Evolutionary conservation across 2,329 filamentous ascomycete genomes (phyloP).

Genomic region (Cadophora sp.): DNA sequence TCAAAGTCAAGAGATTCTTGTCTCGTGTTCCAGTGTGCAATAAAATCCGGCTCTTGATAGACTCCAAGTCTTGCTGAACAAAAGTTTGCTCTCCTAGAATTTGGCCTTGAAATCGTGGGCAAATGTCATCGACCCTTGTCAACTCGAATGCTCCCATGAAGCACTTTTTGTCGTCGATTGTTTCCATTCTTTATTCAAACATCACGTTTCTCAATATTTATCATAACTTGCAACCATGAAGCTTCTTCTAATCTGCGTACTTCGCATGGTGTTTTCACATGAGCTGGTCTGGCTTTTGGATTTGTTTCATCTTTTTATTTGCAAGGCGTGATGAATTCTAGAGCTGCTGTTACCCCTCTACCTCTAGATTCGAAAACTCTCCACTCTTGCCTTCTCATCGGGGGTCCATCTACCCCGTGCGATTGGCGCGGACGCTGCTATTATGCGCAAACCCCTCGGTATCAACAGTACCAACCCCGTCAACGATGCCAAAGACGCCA

Average conservation of each 20-base stretch:
- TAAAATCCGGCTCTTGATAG: not conserved
- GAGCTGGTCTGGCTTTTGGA: too few relatives aligned
- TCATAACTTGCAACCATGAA: too few relatives aligned
- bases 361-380: not conserved
- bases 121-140: not conserved
- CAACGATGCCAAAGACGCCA: too few relatives aligned
- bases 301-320: too few relatives aligned
- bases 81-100: not conserved
- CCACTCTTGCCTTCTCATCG: not conserved
- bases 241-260: too few relatives aligned
- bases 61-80: not conserved
- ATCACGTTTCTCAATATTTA: too few relatives aligned
- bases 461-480: too few relatives aligned
- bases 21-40: not conserved
- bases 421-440: too few relatives aligned
- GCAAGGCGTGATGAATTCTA: too few relatives aligned
- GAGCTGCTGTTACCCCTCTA: too few relatives aligned
- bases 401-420: not conserved
- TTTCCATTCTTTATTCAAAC: not conserved
- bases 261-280: too few relatives aligned
- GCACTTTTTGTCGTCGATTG: not conserved
- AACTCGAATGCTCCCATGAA: not conserved
- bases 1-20: constrained; percentile 6
- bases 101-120: not conserved
- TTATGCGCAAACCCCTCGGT: too few relatives aligned